Conservation (phyloP, 306 rosid genomes). For the Cucumis cinereus region DNA sequence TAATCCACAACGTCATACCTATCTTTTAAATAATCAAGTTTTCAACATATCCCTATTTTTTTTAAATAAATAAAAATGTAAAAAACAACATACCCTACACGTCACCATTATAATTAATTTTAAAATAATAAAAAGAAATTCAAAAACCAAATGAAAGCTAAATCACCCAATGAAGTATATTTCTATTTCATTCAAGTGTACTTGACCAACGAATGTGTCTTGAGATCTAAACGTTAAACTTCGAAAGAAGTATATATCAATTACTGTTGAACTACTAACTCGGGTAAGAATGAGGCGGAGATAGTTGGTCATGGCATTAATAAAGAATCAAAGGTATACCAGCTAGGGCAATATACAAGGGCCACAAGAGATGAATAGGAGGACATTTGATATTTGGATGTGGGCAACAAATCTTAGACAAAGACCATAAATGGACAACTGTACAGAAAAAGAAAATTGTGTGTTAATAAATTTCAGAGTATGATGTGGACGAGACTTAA, state of each 20-base stretch:
- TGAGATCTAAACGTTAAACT: too few species aligned
- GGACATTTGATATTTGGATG: background rate
- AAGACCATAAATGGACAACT: conserved; percentile 8
- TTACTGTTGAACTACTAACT: too few species aligned
- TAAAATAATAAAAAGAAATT: too few species aligned
- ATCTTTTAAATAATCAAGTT: background rate
- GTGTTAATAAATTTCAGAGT: background rate
- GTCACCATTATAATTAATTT: background rate
- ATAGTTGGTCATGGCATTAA: background rate
- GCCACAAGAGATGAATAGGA: background rate
- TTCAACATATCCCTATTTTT: background rate
- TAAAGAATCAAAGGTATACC: background rate
- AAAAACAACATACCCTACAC: background rate
- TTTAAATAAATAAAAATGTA: background rate
- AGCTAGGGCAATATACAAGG: background rate
- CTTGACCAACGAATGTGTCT: too few species aligned
- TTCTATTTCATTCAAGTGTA: too few species aligned
- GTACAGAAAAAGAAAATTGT: background rate
- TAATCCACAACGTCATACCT: background rate
- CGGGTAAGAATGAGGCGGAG: background rate
- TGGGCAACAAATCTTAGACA: conserved; percentile 5
- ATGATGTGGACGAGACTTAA: background rate
- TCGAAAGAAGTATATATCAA: too few species aligned
- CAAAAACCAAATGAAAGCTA: too few species aligned
- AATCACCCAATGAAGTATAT: too few species aligned